These are phyloP conservation scores for Sclerotinia nivalis DNA, from an alignment of 2,329 filamentous ascomycete genomes.

Conservation along the genomic window DNA sequence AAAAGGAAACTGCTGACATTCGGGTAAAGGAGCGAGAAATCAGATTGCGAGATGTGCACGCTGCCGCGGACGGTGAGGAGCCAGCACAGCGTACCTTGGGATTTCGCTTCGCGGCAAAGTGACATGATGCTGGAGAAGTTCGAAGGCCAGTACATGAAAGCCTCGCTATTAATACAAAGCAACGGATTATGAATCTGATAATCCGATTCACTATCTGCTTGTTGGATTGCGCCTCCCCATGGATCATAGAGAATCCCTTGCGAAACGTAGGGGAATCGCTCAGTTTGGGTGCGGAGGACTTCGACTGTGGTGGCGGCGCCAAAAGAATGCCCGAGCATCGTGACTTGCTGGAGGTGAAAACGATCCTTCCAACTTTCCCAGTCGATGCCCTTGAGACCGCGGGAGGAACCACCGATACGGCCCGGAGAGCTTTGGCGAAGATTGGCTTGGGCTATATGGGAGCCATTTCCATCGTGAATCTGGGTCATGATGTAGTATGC, in stretches of 20 bases:
- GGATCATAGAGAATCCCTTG: constrained; percentile 68
- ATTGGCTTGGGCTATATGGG: constrained; percentile 52
- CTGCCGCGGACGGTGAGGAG: constrained; percentile 58
- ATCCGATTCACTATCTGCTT: constrained; percentile 46
- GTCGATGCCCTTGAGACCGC: constrained; percentile 55
- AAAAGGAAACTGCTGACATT: constrained; percentile 57
- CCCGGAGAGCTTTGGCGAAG: constrained; percentile 52
- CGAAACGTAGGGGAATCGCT: constrained; percentile 57
- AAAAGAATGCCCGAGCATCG: constrained; percentile 66
- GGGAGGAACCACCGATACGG: constrained; percentile 59
- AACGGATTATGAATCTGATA: constrained; percentile 54
- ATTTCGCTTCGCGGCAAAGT: constrained; percentile 57
- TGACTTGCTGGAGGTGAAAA: constrained; percentile 58
- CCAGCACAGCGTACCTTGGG: constrained; percentile 50
- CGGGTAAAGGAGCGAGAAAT: constrained; percentile 66
- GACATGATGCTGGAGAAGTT: constrained; percentile 61
- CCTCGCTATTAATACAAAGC: constrained; percentile 65
- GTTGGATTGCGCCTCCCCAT: constrained; percentile 56
- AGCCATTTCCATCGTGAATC: constrained; percentile 56
- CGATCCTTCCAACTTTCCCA: constrained; percentile 59
- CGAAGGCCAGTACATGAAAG: constrained; percentile 68
- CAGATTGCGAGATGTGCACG: constrained; percentile 65
- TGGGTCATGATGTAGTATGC: constrained; percentile 57
- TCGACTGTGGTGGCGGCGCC: constrained; percentile 65
- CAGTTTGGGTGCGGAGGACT: constrained; percentile 52